Conservation (phyloP, 352 stramenopile genomes). For the Pythium utonaiense region DNA sequence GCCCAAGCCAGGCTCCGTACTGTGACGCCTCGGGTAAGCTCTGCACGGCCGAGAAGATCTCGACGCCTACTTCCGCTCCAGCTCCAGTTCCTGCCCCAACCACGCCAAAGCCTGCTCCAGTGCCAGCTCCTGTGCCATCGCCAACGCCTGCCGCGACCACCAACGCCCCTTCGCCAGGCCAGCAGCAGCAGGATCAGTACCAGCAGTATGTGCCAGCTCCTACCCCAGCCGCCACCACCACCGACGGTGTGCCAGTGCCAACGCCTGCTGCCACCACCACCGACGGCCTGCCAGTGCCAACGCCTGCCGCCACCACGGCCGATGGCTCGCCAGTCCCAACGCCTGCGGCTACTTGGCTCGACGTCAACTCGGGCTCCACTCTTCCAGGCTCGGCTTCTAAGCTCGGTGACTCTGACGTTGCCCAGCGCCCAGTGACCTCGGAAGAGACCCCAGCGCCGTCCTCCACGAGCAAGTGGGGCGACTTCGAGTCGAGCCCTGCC, state of each 20-base stretch:
- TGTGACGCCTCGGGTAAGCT: slow-evolving; percentile 28
- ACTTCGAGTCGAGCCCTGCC: slow-evolving; percentile 19
- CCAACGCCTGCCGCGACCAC: slow-evolving; percentile 3
- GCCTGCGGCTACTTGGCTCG: slow-evolving; percentile 8
- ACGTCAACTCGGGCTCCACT: not conserved
- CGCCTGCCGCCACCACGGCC: not conserved
- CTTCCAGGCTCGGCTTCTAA: not conserved
- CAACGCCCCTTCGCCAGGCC: slow-evolving; percentile 1
- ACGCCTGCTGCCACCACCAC: not conserved
- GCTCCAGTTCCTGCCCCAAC: slow-evolving; percentile 4
- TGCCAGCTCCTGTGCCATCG: slow-evolving; percentile 1
- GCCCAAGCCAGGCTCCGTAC: slow-evolving; percentile 26
- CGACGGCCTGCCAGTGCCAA: not conserved
- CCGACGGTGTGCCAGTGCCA: not conserved
- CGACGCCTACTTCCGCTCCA: slow-evolving; percentile 8
- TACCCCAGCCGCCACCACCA: not conserved
- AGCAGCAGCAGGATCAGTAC: slow-evolving; percentile 5
- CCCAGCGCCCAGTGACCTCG: slow-evolving; percentile 8
- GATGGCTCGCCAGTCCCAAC: not conserved
- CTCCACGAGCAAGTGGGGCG: slow-evolving; percentile 16
- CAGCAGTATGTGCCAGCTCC: not conserved
- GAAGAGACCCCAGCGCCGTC: not conserved
- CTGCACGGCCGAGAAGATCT: slow-evolving; percentile 2
- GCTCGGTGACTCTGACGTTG: slow-evolving; percentile 6
- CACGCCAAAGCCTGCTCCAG: not conserved